phyloP scores from a whole-genome alignment of 2,329 filamentous ascomycete genomes.

The Aspergillus nomiae region DNA sequence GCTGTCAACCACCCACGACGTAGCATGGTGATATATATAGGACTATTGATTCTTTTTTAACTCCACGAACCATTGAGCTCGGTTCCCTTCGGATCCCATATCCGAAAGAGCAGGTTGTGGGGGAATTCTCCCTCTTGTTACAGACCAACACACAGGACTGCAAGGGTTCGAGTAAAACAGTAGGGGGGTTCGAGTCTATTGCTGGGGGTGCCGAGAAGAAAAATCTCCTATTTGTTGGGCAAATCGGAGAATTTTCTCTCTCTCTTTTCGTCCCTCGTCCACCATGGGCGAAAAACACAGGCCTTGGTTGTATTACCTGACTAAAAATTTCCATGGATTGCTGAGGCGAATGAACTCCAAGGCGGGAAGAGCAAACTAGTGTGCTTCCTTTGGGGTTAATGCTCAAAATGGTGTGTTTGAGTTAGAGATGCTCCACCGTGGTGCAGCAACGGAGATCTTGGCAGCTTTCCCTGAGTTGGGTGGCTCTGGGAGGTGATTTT shows the following conservation, averaged over 20 bases:
- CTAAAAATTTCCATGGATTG: background rate
- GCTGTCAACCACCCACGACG: background rate
- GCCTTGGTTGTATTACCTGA: background rate
- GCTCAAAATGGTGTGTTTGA: conserved; percentile 34
- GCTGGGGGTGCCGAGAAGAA: conserved; percentile 5
- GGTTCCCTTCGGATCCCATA: background rate
- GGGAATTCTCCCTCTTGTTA: background rate
- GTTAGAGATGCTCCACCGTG: conserved; percentile 30
- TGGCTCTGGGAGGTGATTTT: background rate
- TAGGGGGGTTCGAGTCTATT: conserved; percentile 15
- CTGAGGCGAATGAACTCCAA: background rate
- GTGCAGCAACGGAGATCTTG: conserved; percentile 30
- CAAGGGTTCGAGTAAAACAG: conserved; percentile 5
- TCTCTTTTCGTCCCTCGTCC: conserved; percentile 3
- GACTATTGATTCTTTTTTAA: background rate
- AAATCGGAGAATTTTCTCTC: conserved; percentile 9
- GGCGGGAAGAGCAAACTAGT: conserved; percentile 16
- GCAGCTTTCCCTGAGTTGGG: conserved; percentile 10
- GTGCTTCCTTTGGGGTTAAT: conserved; percentile 19
- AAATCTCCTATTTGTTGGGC: conserved; percentile 19
- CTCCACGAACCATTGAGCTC: background rate
- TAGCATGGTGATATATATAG: background rate
- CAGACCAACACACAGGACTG: background rate
- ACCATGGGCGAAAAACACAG: background rate
- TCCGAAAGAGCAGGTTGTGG: background rate